These are phyloP conservation scores for Venturia effusa DNA, from an alignment of 2,329 filamentous ascomycete species.

Conservation along the genomic window DNA sequence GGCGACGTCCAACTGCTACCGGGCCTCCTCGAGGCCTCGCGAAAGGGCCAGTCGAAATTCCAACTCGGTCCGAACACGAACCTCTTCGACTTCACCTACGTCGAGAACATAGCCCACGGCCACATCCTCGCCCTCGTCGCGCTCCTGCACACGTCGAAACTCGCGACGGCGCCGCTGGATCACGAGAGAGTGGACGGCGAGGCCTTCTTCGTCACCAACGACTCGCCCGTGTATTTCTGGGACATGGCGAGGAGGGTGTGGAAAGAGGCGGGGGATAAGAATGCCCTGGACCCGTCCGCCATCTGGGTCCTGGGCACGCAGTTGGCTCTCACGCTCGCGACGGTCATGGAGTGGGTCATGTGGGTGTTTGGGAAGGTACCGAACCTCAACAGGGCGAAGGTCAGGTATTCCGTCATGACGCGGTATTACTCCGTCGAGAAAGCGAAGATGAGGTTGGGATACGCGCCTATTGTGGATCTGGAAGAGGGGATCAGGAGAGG, in stretches of 20 bases:
- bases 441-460: constrained; percentile 41
- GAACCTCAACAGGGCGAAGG: constrained; percentile 42
- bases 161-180: constrained; percentile 23
- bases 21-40: constrained; percentile 49
- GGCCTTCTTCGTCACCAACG: constrained; percentile 85
- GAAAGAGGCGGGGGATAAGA: constrained; percentile 40
- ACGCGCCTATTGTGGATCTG: constrained; percentile 39
- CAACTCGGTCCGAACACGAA: constrained; percentile 61
- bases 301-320: constrained; percentile 27
- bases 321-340: constrained; percentile 20
- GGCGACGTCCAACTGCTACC: constrained; percentile 70
- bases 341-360: constrained; percentile 30
- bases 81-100: constrained; percentile 61
- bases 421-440: constrained; percentile 44
- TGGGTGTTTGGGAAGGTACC: constrained; percentile 30
- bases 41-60: constrained; percentile 59
- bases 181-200: constrained; percentile 43
- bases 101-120: constrained; percentile 60
- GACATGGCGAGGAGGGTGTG: constrained; percentile 75
- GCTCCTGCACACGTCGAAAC: constrained; percentile 51
- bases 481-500: constrained; percentile 36
- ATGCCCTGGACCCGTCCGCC: constrained; percentile 37
- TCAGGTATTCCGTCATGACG: constrained; percentile 42
- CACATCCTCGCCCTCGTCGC: constrained; percentile 72
- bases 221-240: constrained; percentile 82